Evolutionary conservation across 345 rosid species (phyloP).

Genomic region (Aquilaria malaccensis): DNA sequence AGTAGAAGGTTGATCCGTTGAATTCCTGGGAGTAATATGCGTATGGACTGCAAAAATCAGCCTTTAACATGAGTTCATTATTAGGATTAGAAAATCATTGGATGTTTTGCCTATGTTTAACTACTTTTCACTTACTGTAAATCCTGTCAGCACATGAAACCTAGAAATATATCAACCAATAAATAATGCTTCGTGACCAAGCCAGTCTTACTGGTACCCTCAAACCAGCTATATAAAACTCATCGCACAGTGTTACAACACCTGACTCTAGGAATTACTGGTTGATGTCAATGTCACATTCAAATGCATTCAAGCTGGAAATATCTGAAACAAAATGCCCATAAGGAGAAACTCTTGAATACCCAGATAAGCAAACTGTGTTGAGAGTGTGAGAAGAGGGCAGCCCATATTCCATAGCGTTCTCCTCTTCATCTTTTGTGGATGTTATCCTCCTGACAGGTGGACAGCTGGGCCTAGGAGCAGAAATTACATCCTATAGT

Average conservation of each 20-base stretch:
- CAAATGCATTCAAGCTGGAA: background rate
- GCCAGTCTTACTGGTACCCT: background rate
- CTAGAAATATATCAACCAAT: background rate
- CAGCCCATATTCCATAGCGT: conserved; percentile 95
- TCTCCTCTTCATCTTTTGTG: conserved; percentile 92
- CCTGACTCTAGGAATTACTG: background rate
- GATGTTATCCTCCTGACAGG: conserved; percentile 81
- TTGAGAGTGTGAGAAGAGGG: conserved; percentile 98
- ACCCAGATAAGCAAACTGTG: conserved; percentile 95
- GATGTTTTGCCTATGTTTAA: no score
- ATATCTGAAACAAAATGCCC: background rate
- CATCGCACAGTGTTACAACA: no score
- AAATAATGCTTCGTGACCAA: conserved; percentile 2
- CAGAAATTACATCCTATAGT: conserved; percentile 81
- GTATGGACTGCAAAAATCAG: no score
- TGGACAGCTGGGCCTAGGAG: conserved; percentile 93
- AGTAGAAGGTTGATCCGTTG: no score
- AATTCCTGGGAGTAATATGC: no score
- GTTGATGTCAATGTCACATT: background rate
- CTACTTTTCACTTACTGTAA: no score
- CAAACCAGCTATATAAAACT: no score
- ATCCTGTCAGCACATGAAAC: background rate
- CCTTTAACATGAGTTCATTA: no score
- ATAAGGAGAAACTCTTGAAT: conserved; percentile 19
- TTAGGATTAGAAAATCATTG: no score